Evolutionary conservation across 495 filamentous ascomycete genomes (phyloP).

Genomic region (Aspergillus taichungensis): DNA sequence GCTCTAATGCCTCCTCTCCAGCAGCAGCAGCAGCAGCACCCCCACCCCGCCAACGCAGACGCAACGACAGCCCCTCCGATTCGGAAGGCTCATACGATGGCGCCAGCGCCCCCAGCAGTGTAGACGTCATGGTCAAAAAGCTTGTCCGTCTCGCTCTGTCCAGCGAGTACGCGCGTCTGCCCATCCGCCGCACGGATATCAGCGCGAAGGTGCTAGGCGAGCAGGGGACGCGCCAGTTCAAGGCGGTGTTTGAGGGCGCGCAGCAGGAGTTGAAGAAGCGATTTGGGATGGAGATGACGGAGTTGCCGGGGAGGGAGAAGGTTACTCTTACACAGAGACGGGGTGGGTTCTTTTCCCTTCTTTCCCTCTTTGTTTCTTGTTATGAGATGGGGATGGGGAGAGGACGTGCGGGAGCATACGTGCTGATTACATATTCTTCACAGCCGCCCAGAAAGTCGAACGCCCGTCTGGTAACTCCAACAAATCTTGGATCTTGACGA

Average conservation of each 20-base stretch:
- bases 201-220: conserved; percentile 50
- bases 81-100: conserved; percentile 10
- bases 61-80: conserved; percentile 4
- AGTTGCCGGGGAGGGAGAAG: conserved; percentile 75
- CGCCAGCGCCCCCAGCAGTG: conserved; percentile 28
- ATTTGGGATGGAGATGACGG: conserved; percentile 83
- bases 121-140: conserved; percentile 73
- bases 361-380: too few species aligned
- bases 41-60: conserved; percentile 10
- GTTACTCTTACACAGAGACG: conserved; percentile 62
- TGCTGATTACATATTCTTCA: too few species aligned
- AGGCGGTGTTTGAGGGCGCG: conserved; percentile 56
- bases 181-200: conserved; percentile 72
- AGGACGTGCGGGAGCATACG: too few species aligned
- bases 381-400: too few species aligned
- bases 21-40: neutral
- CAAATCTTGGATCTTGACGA: conserved; percentile 68
- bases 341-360: conserved; percentile 52
- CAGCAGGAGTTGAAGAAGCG: conserved; percentile 52
- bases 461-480: conserved; percentile 39
- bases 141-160: conserved; percentile 82
- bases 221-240: conserved; percentile 49
- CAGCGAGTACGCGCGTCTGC: conserved; percentile 74
- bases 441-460: conserved; percentile 51
- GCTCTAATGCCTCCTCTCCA: neutral